phyloP scores from a whole-genome alignment of 1,139 yeast species.

The Candida albicans region DNA sequence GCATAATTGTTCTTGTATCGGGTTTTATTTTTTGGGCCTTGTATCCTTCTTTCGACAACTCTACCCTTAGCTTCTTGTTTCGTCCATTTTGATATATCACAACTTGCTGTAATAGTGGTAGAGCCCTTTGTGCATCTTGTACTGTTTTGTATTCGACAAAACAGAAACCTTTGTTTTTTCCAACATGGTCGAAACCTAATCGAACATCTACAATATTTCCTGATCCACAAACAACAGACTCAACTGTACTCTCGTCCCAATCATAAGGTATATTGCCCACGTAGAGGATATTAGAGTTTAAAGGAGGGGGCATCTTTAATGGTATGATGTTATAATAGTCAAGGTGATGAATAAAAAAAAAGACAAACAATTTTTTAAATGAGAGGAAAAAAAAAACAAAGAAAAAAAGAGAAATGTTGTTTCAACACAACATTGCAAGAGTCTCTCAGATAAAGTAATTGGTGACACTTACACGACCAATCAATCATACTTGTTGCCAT shows the following conservation, averaged over 20 bases:
- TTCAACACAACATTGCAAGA: too few relatives aligned
- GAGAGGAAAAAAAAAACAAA: conserved; percentile 1
- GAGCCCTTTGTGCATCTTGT: conserved; percentile 52
- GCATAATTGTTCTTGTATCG: conserved; percentile 39
- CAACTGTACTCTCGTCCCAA: conserved; percentile 58
- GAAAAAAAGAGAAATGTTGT: background rate
- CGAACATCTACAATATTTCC: conserved; percentile 65
- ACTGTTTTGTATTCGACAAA: conserved; percentile 58
- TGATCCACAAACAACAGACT: conserved; percentile 62
- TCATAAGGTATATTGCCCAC: conserved; percentile 66
- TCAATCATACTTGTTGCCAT: too few relatives aligned
- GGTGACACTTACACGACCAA: background rate
- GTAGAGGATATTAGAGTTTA: conserved; percentile 43
- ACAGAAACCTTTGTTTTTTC: conserved; percentile 66
- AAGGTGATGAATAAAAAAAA: background rate
- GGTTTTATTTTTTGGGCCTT: conserved; percentile 33
- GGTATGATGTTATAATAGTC: background rate
- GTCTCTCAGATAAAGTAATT: too few relatives aligned
- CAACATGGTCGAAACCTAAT: conserved; percentile 58
- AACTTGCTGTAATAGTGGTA: conserved; percentile 43
- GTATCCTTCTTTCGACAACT: conserved; percentile 61
- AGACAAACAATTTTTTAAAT: background rate
- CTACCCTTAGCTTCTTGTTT: conserved; percentile 49
- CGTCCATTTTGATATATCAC: conserved; percentile 37
- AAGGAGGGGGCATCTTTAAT: conserved; percentile 10